Conservation (phyloP, 352 stramenopile species). For the Phytophthora capsici region DNA sequence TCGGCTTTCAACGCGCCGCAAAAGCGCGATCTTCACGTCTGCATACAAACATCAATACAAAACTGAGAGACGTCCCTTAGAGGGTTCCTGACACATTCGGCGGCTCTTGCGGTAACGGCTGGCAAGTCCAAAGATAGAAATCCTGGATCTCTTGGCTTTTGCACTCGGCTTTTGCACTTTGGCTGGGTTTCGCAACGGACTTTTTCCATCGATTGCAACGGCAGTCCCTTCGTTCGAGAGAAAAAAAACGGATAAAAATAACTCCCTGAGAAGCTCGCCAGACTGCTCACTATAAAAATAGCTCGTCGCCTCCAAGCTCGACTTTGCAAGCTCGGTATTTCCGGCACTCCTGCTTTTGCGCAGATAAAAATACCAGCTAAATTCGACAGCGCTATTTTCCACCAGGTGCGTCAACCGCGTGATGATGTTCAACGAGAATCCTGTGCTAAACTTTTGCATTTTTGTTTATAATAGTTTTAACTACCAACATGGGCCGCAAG, state of each 20-base stretch:
- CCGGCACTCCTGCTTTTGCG: conserved; percentile 33
- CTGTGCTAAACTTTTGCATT: conserved; percentile 5
- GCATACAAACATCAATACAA: conserved; percentile 11
- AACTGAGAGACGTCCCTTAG: conserved; percentile 2
- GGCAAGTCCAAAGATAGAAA: conserved; percentile 23
- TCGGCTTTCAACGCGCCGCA: conserved; percentile 11
- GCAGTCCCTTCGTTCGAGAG: conserved; percentile 19
- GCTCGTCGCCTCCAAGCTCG: conserved; percentile 16
- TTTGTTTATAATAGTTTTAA: conserved; percentile 2
- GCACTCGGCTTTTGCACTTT: background rate
- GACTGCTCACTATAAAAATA: conserved; percentile 46
- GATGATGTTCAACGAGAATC: conserved; percentile 13
- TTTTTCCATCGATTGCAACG: conserved; percentile 46
- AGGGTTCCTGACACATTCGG: conserved; percentile 9
- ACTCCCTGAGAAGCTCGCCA: conserved; percentile 9
- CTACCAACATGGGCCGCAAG: conserved; percentile 76
- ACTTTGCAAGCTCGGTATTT: conserved; percentile 25
- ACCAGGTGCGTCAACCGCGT: conserved; percentile 32
- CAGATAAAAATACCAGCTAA: conserved; percentile 43
- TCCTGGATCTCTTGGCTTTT: conserved; percentile 1
- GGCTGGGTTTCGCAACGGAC: conserved; percentile 40
- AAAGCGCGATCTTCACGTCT: conserved; percentile 15
- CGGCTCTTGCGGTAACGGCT: conserved; percentile 15
- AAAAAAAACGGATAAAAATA: conserved; percentile 61
- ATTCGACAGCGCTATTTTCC: conserved; percentile 37